Evolutionary conservation across 805 yeast species (phyloP).

Genomic region (Wickerhamiella vanderwaltii): DNA sequence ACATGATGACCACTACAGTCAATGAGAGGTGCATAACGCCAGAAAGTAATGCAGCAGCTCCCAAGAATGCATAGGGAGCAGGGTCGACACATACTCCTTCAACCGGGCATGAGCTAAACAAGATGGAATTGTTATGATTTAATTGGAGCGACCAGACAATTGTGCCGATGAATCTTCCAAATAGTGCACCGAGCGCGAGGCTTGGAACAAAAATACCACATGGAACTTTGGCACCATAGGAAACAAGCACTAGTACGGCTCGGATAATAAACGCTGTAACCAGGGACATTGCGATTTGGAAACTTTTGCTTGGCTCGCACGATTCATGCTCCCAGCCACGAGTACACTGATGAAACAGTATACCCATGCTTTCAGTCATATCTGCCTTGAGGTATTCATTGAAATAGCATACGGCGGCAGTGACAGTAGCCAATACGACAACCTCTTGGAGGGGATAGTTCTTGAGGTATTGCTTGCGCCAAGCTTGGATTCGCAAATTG

Average conservation of each 20-base stretch:
- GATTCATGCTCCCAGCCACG: constrained; percentile 32
- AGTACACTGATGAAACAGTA: constrained; percentile 73
- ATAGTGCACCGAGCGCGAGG: constrained; percentile 93
- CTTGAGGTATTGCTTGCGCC: constrained; percentile 57
- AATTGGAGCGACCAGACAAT: constrained; percentile 43
- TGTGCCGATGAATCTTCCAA: constrained; percentile 78
- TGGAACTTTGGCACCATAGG: constrained; percentile 89
- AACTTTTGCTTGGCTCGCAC: constrained; percentile 22
- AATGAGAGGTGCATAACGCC: constrained; percentile 91
- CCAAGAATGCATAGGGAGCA: constrained; percentile 89
- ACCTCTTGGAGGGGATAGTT: constrained; percentile 60
- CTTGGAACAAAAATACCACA: constrained; percentile 96
- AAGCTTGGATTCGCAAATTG: constrained; percentile 64
- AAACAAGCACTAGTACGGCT: constrained; percentile 57
- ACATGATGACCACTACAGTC: constrained; percentile 89
- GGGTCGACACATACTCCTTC: constrained; percentile 61
- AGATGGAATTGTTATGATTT: constrained; percentile 28
- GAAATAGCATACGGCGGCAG: constrained; percentile 70
- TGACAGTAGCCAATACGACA: constrained; percentile 47
- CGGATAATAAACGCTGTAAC: constrained; percentile 61
- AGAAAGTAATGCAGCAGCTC: constrained; percentile 89
- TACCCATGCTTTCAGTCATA: constrained; percentile 93
- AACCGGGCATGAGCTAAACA: constrained; percentile 32
- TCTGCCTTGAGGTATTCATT: constrained; percentile 71
- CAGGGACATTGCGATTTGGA: constrained; percentile 39